Base-by-base conservation (phyloP, 352 stramenopile species). In the Globisporangium ultimum region DNA sequence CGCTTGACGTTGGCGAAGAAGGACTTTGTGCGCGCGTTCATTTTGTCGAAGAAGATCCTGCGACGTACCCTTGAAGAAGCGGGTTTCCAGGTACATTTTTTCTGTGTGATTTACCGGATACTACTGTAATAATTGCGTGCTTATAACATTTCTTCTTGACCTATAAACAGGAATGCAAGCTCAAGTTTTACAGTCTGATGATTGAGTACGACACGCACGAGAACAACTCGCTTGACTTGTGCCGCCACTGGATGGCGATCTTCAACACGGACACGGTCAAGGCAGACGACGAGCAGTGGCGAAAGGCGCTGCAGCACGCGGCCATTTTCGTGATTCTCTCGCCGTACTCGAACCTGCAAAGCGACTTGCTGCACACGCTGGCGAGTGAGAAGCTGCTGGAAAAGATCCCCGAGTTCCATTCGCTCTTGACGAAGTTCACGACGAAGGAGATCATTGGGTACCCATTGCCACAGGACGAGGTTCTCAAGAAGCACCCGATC, bases 371-470 rank as follows among this genome's bases (percentile, higher is more conserved):
- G 43, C 72, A 89, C 63, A 87, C 70, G 49, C 61, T 94, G 17
- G 77, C 80, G 4, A 53, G 50, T 21, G 79, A 92, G 41, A 89
- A 89, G 54, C 61, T 86, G 20, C 54, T 79, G 6, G 76, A 90
- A 55, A 87, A 92, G 53, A 60, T 81, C 10, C 78, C 79, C 0
- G 71, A 84, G 28, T 91, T 85, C 53, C 68, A 79, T 34, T 69
- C 76, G 2, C 56, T 94, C 42, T 51, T 94, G 21, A 78, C 90
- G 63, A 83, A 97, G 42, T 98, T 99, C 61, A 94, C 97, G 50
- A 98, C 91, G 48, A 91, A 97, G 58, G 96, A 99, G 84, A 98
- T 99, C 63, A 98, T 99, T 55, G 80, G 70, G 15, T 98, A 96
- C 72, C 96, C 97, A 13, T 74, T 98, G 60, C 75, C 87, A 15